Conservation (phyloP, 2,329 filamentous ascomycete species). For the Xylaria arbuscula region DNA sequence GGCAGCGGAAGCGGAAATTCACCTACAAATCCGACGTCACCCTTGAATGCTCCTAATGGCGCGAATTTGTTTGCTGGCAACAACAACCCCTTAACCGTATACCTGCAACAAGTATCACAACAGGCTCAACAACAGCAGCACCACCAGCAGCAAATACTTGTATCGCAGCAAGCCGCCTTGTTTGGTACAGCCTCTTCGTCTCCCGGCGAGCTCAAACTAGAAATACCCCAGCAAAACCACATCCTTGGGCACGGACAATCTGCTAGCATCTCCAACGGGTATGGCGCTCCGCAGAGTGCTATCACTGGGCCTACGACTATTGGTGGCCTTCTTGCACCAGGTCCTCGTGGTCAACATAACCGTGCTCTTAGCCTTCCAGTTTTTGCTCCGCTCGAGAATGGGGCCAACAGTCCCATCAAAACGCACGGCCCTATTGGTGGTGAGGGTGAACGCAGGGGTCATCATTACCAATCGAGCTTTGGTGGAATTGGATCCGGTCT, state of each 20-base stretch:
- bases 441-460: constrained; percentile 69
- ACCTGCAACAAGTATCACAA: constrained; percentile 83
- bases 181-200: constrained; percentile 78
- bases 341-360: constrained; percentile 71
- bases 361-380: constrained; percentile 90
- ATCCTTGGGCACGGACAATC: constrained; percentile 73
- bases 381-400: constrained; percentile 72
- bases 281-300: constrained; percentile 60
- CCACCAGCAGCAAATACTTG: constrained; percentile 77
- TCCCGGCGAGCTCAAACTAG: constrained; percentile 66
- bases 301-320: constrained; percentile 73
- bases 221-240: constrained; percentile 70
- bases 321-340: constrained; percentile 80
- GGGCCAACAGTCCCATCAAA: constrained; percentile 63
- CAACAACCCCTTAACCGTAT: constrained; percentile 93
- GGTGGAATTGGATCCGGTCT: constrained; percentile 69
- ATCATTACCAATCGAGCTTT: constrained; percentile 74
- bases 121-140: constrained; percentile 79
- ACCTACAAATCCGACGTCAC: constrained; percentile 66
- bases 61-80: constrained; percentile 82
- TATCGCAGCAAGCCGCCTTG: constrained; percentile 81
- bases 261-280: constrained; percentile 73
- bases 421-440: constrained; percentile 59
- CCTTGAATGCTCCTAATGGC: constrained; percentile 58
- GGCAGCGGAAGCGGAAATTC: constrained; percentile 70